A percentile compares a stretch with the other conserved stretches of the same genome.
phyloP scores from a whole-genome alignment of 1,284 basidiomycete genomes.

The Wolfiporia cocos region DNA sequence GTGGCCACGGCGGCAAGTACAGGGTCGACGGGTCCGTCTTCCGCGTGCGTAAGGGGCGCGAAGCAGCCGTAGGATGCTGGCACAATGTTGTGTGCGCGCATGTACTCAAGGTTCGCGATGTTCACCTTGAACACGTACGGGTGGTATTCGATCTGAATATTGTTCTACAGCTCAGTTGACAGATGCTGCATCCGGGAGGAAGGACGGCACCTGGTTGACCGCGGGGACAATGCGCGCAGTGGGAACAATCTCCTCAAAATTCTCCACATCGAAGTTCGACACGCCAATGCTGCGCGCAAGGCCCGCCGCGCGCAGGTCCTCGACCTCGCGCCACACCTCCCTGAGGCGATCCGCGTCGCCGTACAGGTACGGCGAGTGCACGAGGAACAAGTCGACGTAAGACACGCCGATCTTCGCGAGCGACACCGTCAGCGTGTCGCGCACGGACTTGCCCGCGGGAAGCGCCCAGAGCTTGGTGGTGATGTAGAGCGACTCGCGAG shows the following conservation, averaged over 20 bases:
- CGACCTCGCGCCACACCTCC: conserved; percentile 67
- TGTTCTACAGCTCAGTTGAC: too few species aligned
- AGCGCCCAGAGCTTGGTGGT: conserved; percentile 57
- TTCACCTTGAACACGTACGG: conserved; percentile 67
- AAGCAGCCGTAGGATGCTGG: conserved; percentile 65
- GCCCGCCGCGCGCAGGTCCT: conserved; percentile 60
- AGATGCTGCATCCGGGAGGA: neutral
- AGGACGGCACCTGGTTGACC: conserved; percentile 65
- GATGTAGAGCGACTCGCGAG: conserved; percentile 54
- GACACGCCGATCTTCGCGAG: conserved; percentile 55
- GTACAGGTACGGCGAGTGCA: conserved; percentile 55
- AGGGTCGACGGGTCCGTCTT: conserved; percentile 49
- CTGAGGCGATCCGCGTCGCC: conserved; percentile 41
- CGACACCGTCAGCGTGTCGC: conserved; percentile 44
- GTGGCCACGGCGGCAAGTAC: conserved; percentile 19
- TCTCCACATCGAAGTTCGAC: conserved; percentile 69
- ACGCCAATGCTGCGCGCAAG: conserved; percentile 79
- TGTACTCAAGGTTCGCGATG: conserved; percentile 46
- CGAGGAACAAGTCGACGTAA: conserved; percentile 74
- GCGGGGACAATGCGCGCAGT: conserved; percentile 56
- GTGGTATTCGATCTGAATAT: conserved; percentile 68
- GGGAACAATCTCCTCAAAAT: conserved; percentile 59
- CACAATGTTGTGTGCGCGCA: conserved; percentile 56
- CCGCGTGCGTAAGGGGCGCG: conserved; percentile 47
- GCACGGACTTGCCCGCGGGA: conserved; percentile 38